Base-by-base conservation (phyloP, 2,329 filamentous ascomycete genomes). In the Ploettnerulaceae sp. region DNA sequence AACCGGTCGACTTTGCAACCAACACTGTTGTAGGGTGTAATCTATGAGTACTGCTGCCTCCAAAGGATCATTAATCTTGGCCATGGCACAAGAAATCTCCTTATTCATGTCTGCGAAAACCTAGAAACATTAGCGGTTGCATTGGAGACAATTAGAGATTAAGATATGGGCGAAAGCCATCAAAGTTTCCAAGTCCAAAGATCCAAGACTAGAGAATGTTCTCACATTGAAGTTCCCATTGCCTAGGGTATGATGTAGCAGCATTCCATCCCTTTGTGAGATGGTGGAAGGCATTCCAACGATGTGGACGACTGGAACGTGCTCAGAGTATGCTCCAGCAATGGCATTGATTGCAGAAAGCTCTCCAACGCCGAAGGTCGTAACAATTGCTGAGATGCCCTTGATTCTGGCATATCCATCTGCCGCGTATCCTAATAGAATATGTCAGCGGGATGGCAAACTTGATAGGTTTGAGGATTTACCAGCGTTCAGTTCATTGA, bases 1-100 rank as follows among this genome's bases (percentile, higher is more conserved):
- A 39, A 94, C 86, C 2, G 89, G 89, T 15, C 85, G 77, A 51
- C 82, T 87, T 47, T 77, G 73, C 34, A 87, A 67, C 70, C 79
- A 88, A 64, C 87, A 93, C 66, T 89, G 75, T 24, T 77, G 77
- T 21, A 95, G 74, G 3, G 84, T 80, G 58, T 86, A 75, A 64
- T 95, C 89, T 57, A 95, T 90, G 59, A 89, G 78, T 11, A 73
- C 70, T 7, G 87, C 82, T 32, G 86, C 85, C 55, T 86, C 82
- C 48, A 74, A 67, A 1, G 84, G 79, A 53, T 86, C 76, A 61
- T 80, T 82, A 47, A 95, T 73, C 58, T 83, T 82, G 44, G 84
- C 81, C 29, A 86, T 73, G 17, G 80, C 79, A 62, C 81, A 85
- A 1, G 86, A 86, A 57, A 94, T 80, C 40, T 79, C 67, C 36